A percentile compares a stretch with the other conserved stretches of the same genome.
These are phyloP conservation scores for Dioscorea zingiberensis DNA, from an alignment of 106 monocot genomes.

Conservation along the genomic window DNA sequence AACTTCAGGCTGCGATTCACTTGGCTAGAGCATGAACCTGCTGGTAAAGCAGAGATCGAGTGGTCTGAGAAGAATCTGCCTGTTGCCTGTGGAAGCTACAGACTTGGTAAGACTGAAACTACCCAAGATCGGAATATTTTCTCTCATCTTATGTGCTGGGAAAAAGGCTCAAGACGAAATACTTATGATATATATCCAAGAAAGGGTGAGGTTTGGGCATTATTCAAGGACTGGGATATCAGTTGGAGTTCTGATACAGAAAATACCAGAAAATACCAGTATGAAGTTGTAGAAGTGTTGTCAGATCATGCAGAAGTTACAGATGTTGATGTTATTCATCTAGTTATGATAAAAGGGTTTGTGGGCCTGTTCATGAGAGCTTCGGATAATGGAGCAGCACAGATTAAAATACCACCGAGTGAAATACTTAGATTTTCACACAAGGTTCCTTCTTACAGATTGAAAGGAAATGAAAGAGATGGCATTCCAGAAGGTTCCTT, in stretches of 20 bases:
- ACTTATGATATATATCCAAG: constrained; percentile 30
- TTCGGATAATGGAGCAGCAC: neutral
- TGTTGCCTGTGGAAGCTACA: constrained; percentile 33
- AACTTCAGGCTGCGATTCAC: constrained; percentile 24
- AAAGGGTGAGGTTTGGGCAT: constrained; percentile 47
- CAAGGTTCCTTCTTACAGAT: constrained; percentile 42
- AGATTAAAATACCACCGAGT: constrained; percentile 15
- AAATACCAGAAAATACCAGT: constrained; percentile 12
- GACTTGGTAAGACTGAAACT: constrained; percentile 14
- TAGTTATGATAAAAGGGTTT: constrained; percentile 35
- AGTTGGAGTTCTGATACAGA: constrained; percentile 17
- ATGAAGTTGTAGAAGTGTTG: constrained; percentile 48
- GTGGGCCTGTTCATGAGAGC: constrained; percentile 19
- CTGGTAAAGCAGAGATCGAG: neutral
- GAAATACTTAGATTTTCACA: constrained; percentile 73
- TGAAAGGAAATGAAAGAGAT: constrained; percentile 46
- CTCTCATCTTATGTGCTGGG: constrained; percentile 31
- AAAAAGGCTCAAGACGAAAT: constrained; percentile 16
- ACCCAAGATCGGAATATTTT: constrained; percentile 18
- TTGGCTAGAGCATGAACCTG: constrained; percentile 41
- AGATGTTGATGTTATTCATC: constrained; percentile 12
- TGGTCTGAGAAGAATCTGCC: constrained; percentile 23
- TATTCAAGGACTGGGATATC: constrained; percentile 34
- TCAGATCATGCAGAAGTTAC: constrained; percentile 18
- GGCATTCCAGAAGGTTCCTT: constrained; percentile 47